phyloP scores from a whole-genome alignment of 495 filamentous ascomycete genomes.

The Cetradonia linearis region DNA sequence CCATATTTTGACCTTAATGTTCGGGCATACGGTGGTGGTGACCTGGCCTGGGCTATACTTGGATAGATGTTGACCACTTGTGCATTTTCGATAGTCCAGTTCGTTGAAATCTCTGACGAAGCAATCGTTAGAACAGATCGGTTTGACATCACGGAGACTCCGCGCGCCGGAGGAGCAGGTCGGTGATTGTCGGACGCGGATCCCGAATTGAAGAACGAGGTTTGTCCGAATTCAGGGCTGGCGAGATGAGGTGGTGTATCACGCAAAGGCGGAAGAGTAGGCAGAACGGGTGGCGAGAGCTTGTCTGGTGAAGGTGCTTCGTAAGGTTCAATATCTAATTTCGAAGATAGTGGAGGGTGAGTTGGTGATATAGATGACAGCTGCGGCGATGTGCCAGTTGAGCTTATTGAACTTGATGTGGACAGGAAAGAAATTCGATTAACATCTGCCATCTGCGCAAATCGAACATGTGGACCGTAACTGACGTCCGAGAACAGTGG shows the following conservation, averaged over 20 bases:
- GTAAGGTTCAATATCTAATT: background rate
- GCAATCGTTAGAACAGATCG: slow-evolving; percentile 24
- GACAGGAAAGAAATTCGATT: slow-evolving; percentile 22
- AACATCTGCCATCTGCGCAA: slow-evolving; percentile 14
- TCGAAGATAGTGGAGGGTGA: slow-evolving; percentile 1
- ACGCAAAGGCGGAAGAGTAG: background rate
- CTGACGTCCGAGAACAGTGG: slow-evolving; percentile 16
- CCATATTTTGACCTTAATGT: slow-evolving; percentile 21
- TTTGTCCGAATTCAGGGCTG: slow-evolving; percentile 12
- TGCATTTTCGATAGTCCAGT: slow-evolving; percentile 25
- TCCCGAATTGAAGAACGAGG: slow-evolving; percentile 13
- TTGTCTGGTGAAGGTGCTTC: background rate
- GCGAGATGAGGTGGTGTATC: slow-evolving; percentile 17
- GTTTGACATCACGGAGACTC: slow-evolving; percentile 23
- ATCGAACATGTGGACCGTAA: slow-evolving; percentile 17
- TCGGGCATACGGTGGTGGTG: slow-evolving; percentile 16
- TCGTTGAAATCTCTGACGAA: slow-evolving; percentile 23
- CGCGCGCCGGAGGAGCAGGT: slow-evolving; percentile 12
- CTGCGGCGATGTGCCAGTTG: slow-evolving; percentile 14
- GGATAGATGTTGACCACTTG: slow-evolving; percentile 25
- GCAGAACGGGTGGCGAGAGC: background rate
- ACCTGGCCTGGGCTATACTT: slow-evolving; percentile 16
- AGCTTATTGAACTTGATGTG: slow-evolving; percentile 16
- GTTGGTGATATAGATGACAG: slow-evolving; percentile 6
- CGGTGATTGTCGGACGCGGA: slow-evolving; percentile 11